phyloP scores from a whole-genome alignment of 2,329 filamentous ascomycete species.

The Drechslera avenae region DNA sequence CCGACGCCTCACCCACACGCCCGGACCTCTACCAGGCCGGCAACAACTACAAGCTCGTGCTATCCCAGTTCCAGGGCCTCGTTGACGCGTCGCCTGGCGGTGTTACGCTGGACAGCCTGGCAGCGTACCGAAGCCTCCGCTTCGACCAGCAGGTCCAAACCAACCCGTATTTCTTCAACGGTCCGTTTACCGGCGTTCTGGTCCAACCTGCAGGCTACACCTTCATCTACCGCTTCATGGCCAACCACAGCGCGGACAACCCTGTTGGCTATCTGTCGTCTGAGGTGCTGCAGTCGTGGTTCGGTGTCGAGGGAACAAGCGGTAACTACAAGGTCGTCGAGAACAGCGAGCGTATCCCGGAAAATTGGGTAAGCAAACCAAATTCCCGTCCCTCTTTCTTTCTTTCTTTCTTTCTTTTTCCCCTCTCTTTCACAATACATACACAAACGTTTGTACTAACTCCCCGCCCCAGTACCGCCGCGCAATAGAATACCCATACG shows the following conservation, averaged over 20 bases:
- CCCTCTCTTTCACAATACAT: no score
- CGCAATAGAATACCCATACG: conserved; percentile 29
- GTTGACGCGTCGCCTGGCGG: conserved; percentile 30
- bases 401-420: background rate
- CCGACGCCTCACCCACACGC: conserved; percentile 30
- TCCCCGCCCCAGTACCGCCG: conserved; percentile 23
- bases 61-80: conserved; percentile 27
- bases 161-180: conserved; percentile 32
- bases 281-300: conserved; percentile 31
- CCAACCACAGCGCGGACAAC: conserved; percentile 27
- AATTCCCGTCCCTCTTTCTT: no score
- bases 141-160: conserved; percentile 25
- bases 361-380: conserved; percentile 25
- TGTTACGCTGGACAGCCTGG: conserved; percentile 26
- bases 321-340: conserved; percentile 25
- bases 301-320: conserved; percentile 23
- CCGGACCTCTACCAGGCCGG: conserved; percentile 29
- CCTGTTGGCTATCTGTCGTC: conserved; percentile 21
- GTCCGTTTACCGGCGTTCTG: conserved; percentile 28
- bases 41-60: conserved; percentile 30
- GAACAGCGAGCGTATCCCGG: conserved; percentile 26
- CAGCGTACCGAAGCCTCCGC: conserved; percentile 24
- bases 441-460: background rate
- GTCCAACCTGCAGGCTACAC: conserved; percentile 35
- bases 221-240: conserved; percentile 37